Conservation (phyloP, 148 eudicot species). For the Camellia lanceoleosa region DNA sequence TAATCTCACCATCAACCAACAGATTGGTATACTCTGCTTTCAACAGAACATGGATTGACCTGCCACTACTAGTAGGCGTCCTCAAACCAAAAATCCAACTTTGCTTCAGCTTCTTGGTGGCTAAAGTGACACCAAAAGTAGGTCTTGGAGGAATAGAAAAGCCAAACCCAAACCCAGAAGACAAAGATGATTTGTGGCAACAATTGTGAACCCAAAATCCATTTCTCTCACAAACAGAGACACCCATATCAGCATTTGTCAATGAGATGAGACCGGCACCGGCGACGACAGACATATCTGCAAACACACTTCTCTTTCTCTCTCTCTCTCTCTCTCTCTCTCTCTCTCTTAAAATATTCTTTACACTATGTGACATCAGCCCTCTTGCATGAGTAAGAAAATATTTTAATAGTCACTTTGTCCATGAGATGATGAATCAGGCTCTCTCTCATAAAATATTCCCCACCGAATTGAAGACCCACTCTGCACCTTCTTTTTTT, state of each 20-base stretch:
- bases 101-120: conserved; percentile 28
- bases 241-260: conserved; percentile 17
- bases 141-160: conserved; percentile 26
- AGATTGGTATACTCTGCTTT: conserved; percentile 10
- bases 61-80: neutral
- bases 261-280: neutral
- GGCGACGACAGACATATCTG: too few relatives aligned
- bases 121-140: conserved; percentile 26
- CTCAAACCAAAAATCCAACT: conserved; percentile 11
- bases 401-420: too few relatives aligned
- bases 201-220: conserved; percentile 10
- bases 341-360: too few relatives aligned
- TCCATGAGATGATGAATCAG: too few relatives aligned
- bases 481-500: too few relatives aligned
- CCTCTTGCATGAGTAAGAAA: too few relatives aligned
- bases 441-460: too few relatives aligned
- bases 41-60: conserved; percentile 6
- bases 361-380: too few relatives aligned
- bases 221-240: conserved; percentile 3
- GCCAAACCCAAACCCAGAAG: conserved; percentile 14
- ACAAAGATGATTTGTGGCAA: neutral
- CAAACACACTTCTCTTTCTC: too few relatives aligned
- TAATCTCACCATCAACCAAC: conserved; percentile 6
- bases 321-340: too few relatives aligned
- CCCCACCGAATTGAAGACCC: too few relatives aligned